These are phyloP conservation scores for Calocybe gangraenosa DNA, from an alignment of 768 basidiomycete species.

Conservation along the genomic window DNA sequence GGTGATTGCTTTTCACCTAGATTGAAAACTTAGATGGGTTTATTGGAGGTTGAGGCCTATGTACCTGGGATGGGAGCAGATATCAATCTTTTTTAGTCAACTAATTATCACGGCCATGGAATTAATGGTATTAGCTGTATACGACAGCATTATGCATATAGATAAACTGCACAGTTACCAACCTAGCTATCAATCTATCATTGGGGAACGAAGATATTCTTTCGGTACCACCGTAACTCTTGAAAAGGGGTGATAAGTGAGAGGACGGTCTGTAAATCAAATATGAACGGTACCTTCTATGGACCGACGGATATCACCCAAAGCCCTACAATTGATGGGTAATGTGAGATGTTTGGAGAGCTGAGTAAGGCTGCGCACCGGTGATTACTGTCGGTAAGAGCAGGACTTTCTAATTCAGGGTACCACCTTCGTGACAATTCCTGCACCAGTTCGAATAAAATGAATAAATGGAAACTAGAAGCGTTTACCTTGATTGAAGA, in stretches of 20 bases:
- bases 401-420: slow-evolving; percentile 31
- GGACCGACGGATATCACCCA: slow-evolving; percentile 77
- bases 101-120: too few species aligned
- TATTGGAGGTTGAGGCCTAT: too few species aligned
- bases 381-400: slow-evolving; percentile 41
- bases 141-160: not conserved
- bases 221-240: slow-evolving; percentile 81
- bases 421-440: slow-evolving; percentile 78
- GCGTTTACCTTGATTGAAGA: slow-evolving; percentile 74
- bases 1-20: too few species aligned
- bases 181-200: not conserved
- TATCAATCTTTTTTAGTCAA: too few species aligned
- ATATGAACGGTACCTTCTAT: slow-evolving; percentile 51
- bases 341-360: not conserved
- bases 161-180: not conserved
- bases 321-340: slow-evolving; percentile 45
- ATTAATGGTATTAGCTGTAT: not conserved
- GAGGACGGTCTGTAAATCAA: not conserved
- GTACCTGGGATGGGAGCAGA: too few species aligned
- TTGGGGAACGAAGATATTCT: slow-evolving; percentile 60
- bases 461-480: not conserved
- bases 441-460: slow-evolving; percentile 28
- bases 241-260: not conserved
- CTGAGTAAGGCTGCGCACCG: slow-evolving; percentile 38
- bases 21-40: too few species aligned